These are phyloP conservation scores for Musa schizocarpa DNA, from an alignment of 176 grass and related monocot species.

Conservation along the genomic window DNA sequence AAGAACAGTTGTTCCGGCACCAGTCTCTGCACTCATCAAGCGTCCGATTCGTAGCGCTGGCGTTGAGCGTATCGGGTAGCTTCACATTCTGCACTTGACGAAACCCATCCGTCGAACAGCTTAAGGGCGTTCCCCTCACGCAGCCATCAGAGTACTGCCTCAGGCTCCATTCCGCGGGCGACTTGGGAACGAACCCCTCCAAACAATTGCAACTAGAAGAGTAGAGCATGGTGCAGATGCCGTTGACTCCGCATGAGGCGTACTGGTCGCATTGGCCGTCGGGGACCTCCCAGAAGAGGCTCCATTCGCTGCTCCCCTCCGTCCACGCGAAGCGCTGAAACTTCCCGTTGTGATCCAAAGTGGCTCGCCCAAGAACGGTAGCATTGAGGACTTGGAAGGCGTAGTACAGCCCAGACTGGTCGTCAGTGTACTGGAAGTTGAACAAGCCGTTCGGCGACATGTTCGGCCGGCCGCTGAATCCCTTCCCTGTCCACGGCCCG, in stretches of 20 bases:
- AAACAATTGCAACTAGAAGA: constrained; percentile 29
- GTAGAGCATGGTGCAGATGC: constrained; percentile 27
- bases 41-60: constrained; percentile 18
- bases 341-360: neutral
- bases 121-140: constrained; percentile 24
- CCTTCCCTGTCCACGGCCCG: constrained; percentile 42
- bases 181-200: constrained; percentile 37
- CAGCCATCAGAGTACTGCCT: constrained; percentile 27
- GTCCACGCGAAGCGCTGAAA: constrained; percentile 22
- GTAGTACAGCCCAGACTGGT: constrained; percentile 30
- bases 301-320: constrained; percentile 1
- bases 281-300: constrained; percentile 38
- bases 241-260: constrained; percentile 35
- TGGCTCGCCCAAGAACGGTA: constrained; percentile 14
- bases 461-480: constrained; percentile 29
- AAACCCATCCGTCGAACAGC: constrained; percentile 41
- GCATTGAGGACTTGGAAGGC: constrained; percentile 13
- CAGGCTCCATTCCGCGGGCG: constrained; percentile 30
- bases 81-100: constrained; percentile 31
- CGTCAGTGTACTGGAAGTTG: constrained; percentile 14
- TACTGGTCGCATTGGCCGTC: constrained; percentile 36
- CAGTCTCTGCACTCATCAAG: constrained; percentile 31
- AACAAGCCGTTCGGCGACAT: constrained; percentile 22
- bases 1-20: constrained; percentile 37
- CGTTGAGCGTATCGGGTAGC: constrained; percentile 43